These are phyloP conservation scores for Zymoseptoria ardabiliae DNA, from an alignment of 2,329 filamentous ascomycete genomes.

Conservation along the genomic window DNA sequence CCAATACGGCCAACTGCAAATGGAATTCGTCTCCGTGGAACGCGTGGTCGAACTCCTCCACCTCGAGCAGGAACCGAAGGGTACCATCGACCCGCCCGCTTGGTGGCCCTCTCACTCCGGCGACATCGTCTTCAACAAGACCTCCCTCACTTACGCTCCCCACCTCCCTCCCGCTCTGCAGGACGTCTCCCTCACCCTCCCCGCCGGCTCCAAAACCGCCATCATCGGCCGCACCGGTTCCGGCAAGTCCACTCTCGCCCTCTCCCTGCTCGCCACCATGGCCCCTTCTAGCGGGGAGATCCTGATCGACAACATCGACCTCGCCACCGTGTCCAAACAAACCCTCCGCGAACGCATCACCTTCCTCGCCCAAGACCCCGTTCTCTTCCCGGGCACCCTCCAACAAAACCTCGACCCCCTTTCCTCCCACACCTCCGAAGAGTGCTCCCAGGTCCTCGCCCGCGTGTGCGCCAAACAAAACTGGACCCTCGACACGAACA, in stretches of 20 bases:
- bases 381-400: conserved; percentile 57
- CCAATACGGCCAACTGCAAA: conserved; percentile 76
- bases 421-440: conserved; percentile 48
- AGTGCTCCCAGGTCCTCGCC: conserved; percentile 47
- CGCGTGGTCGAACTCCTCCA: conserved; percentile 74
- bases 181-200: conserved; percentile 64
- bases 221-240: conserved; percentile 75
- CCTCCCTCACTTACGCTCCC: conserved; percentile 72
- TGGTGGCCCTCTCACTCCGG: conserved; percentile 68
- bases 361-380: conserved; percentile 60
- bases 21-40: conserved; percentile 88
- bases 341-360: conserved; percentile 55
- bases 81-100: conserved; percentile 60
- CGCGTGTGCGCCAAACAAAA: conserved; percentile 49
- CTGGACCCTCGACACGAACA: conserved; percentile 49
- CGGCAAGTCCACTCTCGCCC: conserved; percentile 71
- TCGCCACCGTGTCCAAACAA: conserved; percentile 52
- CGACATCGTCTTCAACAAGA: conserved; percentile 67
- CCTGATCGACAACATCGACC: conserved; percentile 53
- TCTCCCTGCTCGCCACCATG: conserved; percentile 53
- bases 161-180: conserved; percentile 66
- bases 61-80: conserved; percentile 66
- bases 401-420: conserved; percentile 57
- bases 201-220: conserved; percentile 69
- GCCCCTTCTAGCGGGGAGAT: conserved; percentile 50